phyloP scores from a whole-genome alignment of 2,329 filamentous ascomycete species.

The Aspergillus felis region DNA sequence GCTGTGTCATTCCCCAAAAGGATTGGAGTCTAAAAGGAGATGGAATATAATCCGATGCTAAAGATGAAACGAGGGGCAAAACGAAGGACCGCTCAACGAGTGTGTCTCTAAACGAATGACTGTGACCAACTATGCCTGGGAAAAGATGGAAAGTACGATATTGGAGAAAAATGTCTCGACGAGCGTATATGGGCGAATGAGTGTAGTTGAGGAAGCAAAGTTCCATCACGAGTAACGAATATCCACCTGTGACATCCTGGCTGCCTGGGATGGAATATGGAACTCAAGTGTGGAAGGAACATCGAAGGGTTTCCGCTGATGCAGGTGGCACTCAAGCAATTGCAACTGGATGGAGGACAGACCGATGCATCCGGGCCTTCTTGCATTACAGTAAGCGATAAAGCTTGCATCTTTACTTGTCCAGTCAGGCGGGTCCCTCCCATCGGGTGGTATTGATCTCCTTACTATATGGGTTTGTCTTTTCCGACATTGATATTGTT shows the following conservation, averaged over 20 bases:
- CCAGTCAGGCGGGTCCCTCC: neutral
- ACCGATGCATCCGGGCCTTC: neutral
- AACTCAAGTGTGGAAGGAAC: neutral
- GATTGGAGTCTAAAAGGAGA: neutral
- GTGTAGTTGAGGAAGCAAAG: neutral
- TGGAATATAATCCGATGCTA: neutral
- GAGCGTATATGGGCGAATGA: neutral
- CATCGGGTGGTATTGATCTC: neutral
- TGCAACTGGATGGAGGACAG: neutral
- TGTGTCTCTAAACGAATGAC: slow-evolving; percentile 12
- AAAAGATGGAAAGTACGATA: slow-evolving; percentile 11
- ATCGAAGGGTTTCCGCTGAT: neutral
- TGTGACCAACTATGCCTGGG: slow-evolving; percentile 11
- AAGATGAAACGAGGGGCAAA: neutral
- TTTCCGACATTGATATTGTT: slow-evolving; percentile 8
- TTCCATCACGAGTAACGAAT: neutral
- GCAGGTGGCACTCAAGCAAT: neutral
- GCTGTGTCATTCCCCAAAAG: neutral
- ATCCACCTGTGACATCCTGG: neutral
- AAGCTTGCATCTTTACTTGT: neutral
- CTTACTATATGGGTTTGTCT: neutral
- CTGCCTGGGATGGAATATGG: neutral
- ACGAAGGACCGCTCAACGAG: slow-evolving; percentile 7
- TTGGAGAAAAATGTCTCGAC: neutral
- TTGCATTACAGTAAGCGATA: neutral